These are phyloP conservation scores for Naganishia onofrii DNA, from an alignment of 768 basidiomycete genomes.

Conservation along the genomic window DNA sequence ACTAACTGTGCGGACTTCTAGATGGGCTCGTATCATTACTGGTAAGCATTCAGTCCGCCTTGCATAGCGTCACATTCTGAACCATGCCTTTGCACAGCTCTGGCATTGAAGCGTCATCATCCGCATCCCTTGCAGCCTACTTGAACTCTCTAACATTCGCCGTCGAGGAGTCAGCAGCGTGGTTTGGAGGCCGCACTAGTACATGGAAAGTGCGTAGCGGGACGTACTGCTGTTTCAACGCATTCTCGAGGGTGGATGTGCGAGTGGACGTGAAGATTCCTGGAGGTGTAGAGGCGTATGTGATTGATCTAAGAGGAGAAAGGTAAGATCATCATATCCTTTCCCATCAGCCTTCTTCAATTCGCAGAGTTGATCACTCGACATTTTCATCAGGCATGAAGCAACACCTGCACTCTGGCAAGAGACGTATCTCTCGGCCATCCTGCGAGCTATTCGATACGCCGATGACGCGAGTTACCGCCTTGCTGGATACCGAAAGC, in stretches of 20 bases:
- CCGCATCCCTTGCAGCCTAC: conserved; percentile 94
- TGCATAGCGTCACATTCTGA: neutral
- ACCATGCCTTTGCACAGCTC: conserved; percentile 59
- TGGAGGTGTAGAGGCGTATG: conserved; percentile 90
- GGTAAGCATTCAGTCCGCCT: conserved; percentile 32
- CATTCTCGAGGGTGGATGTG: conserved; percentile 93
- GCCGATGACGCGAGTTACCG: conserved; percentile 90
- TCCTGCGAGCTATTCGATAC: conserved; percentile 87
- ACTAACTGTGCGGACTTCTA: conserved; percentile 47
- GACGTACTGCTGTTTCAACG: conserved; percentile 96
- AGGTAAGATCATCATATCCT: conserved; percentile 59
- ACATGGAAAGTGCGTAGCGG: conserved; percentile 90
- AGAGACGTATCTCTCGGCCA: conserved; percentile 91
- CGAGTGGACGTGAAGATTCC: conserved; percentile 98
- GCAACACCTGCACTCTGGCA: conserved; percentile 92
- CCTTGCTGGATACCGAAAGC: conserved; percentile 87
- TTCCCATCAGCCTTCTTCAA: conserved; percentile 27
- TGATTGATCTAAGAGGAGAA: conserved; percentile 89
- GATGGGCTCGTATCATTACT: conserved; percentile 93
- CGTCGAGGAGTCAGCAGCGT: conserved; percentile 83
- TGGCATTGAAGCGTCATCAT: conserved; percentile 97
- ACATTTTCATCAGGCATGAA: conserved; percentile 63
- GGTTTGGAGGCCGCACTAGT: conserved; percentile 76
- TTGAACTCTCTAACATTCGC: conserved; percentile 97
- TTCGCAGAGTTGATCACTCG: neutral